phyloP scores from a whole-genome alignment of 2,329 filamentous ascomycete species.

The Aspergillus flavus region DNA sequence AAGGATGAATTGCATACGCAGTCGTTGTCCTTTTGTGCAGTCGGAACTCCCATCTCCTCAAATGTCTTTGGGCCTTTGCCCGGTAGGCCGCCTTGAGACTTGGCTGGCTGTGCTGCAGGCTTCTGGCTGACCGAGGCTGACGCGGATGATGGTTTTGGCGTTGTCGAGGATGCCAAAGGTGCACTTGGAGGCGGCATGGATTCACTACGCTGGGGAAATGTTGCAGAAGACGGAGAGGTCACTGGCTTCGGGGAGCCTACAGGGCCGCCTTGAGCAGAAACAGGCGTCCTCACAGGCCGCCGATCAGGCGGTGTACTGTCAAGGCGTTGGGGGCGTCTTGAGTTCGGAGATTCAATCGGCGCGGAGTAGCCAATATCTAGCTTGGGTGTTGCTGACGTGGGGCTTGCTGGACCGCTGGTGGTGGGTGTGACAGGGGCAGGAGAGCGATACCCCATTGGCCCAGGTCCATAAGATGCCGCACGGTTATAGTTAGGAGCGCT shows the following conservation, averaged over 20 bases:
- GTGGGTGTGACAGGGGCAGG: conserved; percentile 36
- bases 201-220: conserved; percentile 37
- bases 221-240: conserved; percentile 34
- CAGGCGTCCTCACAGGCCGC: conserved; percentile 35
- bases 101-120: conserved; percentile 33
- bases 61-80: conserved; percentile 90
- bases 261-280: conserved; percentile 25
- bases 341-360: conserved; percentile 43
- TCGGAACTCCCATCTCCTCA: conserved; percentile 95
- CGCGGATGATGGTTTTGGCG: conserved; percentile 37
- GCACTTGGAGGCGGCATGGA: conserved; percentile 33
- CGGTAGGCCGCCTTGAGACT: conserved; percentile 42
- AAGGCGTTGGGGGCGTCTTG: conserved; percentile 33
- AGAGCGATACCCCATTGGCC: conserved; percentile 38
- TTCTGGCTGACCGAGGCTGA: conserved; percentile 40
- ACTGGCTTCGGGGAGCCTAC: conserved; percentile 30
- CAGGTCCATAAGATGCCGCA: conserved; percentile 34
- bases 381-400: conserved; percentile 37
- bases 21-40: conserved; percentile 80
- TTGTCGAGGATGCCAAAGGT: conserved; percentile 45
- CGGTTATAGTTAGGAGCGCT: conserved; percentile 41
- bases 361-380: conserved; percentile 53
- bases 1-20: conserved; percentile 65
- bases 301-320: conserved; percentile 33
- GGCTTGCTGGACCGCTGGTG: conserved; percentile 32